Evolutionary conservation across 805 yeast genomes (phyloP), one percentile per base, ranked within the genome.

Genomic region (Saturnispora dispora): DNA sequence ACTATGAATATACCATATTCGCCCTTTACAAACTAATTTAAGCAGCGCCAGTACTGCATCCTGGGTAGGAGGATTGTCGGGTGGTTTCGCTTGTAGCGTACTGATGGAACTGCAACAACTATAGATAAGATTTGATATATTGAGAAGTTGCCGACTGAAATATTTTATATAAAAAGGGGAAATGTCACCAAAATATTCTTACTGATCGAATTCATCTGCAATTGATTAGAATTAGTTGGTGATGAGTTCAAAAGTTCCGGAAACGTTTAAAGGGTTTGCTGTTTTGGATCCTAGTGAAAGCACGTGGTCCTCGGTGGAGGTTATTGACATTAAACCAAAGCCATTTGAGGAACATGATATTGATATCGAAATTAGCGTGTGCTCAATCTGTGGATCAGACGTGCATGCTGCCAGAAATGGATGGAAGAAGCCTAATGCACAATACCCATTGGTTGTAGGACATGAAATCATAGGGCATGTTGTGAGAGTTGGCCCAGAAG

Each of bases 401-500:
- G 68, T 74, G 51, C 85, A 80, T 60, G 67, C 76, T 28, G 81
- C 76, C 23, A 48, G 60, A 15, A 62, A 61, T 33, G 76, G 74
- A 33, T 81, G 85, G 85, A 73, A 58, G 9, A 57, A 60, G 68
- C 71, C 63, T 30, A 55, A 60, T 48, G 59, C 59, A 1, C 43
- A 51, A 30, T 56, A 46, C 36, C 68, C 73, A 37, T 61, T 69
- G 30, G 71, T 74, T 37, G 71, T 69, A 8, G 88, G 88, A 32
- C 88, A 83, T 64, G 88, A 83, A 63, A 74, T 83, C 55, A 68
- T 82, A 44, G 88, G 88, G 42, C 70, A 64, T 36, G 83, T 82
- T 27, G 71, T 77, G 18, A 73, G 70, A 36, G 71, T 83, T 40
- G 95, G 93, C 50, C 58, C 71, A n/a, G 69, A 75, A 35, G 79